phyloP scores from a whole-genome alignment of 208 protist species.

The Angomonas ambiguus region DNA sequence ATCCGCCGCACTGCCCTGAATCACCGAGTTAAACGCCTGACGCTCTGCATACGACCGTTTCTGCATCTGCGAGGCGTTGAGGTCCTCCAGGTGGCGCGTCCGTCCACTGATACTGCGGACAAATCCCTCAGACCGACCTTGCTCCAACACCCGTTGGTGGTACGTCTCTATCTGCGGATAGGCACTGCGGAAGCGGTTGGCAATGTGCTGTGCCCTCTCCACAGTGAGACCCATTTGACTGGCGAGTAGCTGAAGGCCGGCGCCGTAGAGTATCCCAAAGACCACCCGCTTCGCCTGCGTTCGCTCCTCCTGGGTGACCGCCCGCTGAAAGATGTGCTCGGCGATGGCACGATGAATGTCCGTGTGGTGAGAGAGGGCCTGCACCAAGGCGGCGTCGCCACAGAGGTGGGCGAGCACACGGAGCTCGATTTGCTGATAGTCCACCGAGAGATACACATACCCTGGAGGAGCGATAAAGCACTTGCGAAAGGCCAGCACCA shows the following conservation, averaged over 20 bases:
- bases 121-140: constrained; percentile 26
- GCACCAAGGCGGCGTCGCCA: constrained; percentile 45
- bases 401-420: constrained; percentile 76
- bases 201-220: constrained; percentile 28
- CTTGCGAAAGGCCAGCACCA: constrained; percentile 58
- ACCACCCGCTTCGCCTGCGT: constrained; percentile 77
- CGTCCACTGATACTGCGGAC: constrained; percentile 45
- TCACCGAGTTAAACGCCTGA: constrained; percentile 49
- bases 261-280: constrained; percentile 88
- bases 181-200: constrained; percentile 38
- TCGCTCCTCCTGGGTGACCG: constrained; percentile 39
- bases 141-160: constrained; percentile 38
- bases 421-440: constrained; percentile 84
- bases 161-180: constrained; percentile 65
- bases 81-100: constrained; percentile 29
- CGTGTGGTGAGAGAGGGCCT: constrained; percentile 29
- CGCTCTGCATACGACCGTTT: constrained; percentile 30
- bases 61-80: constrained; percentile 37
- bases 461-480: constrained; percentile 71
- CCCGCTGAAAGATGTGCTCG: constrained; percentile 29
- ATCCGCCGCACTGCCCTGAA: constrained; percentile 85
- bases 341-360: constrained; percentile 58
- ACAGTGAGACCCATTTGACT: neutral
- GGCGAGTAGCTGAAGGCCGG: constrained; percentile 41
- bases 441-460: constrained; percentile 68